These are phyloP conservation scores for Chaetoceros tenuissimus DNA, from an alignment of 108 stramenopile genomes.

Conservation along the genomic window DNA sequence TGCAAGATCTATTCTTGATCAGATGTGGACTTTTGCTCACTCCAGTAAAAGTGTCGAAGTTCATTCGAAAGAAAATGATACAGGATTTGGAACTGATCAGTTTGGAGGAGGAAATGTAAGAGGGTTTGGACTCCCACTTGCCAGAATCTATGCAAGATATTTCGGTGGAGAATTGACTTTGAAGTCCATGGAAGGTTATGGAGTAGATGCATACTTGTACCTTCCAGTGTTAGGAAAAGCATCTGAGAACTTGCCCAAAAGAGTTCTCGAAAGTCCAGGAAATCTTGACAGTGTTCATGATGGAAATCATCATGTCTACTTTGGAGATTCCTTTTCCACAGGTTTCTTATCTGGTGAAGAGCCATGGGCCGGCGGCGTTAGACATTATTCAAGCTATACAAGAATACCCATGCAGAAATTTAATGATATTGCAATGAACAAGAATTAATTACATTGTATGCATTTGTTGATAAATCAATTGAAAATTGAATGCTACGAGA, in stretches of 20 bases:
- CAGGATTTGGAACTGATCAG: slow-evolving; percentile 53
- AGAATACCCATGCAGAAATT: too few relatives aligned
- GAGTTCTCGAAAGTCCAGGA: slow-evolving; percentile 65
- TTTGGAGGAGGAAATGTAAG: slow-evolving; percentile 46
- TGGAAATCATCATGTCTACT: background rate
- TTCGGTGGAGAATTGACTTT: slow-evolving; percentile 97
- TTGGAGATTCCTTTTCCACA: background rate
- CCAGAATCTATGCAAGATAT: slow-evolving; percentile 94
- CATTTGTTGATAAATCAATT: too few relatives aligned
- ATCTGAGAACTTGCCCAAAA: slow-evolving; percentile 78
- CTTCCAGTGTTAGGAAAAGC: slow-evolving; percentile 75
- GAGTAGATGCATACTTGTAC: slow-evolving; percentile 96
- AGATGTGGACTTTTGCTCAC: slow-evolving; percentile 94
- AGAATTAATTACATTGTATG: too few relatives aligned
- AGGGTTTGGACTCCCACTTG: slow-evolving; percentile 95
- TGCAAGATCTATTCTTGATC: slow-evolving; percentile 79
- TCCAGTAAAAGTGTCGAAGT: slow-evolving; percentile 65
- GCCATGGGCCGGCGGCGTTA: too few relatives aligned
- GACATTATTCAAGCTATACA: too few relatives aligned
- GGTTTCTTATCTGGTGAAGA: too few relatives aligned
- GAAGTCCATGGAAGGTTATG: slow-evolving; percentile 98
- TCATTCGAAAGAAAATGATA: slow-evolving; percentile 20
- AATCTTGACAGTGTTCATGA: slow-evolving; percentile 30
- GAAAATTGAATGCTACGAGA: too few relatives aligned
- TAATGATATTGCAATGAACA: too few relatives aligned